phyloP scores from a whole-genome alignment of 129 eudicot species.

The Daucus carota region DNA sequence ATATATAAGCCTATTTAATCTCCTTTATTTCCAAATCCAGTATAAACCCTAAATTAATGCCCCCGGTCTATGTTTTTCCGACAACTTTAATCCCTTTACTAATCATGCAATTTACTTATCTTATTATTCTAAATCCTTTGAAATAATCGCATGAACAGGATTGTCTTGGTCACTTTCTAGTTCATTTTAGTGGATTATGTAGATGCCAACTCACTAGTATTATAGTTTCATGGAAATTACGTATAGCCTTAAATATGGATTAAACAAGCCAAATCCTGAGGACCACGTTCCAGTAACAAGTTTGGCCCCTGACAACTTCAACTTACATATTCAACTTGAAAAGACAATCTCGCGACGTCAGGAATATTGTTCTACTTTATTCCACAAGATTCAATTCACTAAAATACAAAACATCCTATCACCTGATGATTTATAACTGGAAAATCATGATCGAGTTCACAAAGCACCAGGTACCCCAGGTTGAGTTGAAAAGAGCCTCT shows the following conservation, averaged over 20 bases:
- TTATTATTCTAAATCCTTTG: no score
- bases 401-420: constrained; percentile 2
- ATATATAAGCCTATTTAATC: no score
- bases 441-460: background rate
- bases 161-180: background rate
- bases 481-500: background rate
- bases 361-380: background rate
- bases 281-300: background rate
- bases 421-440: background rate
- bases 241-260: background rate
- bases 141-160: background rate
- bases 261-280: no score
- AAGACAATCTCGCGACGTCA: background rate
- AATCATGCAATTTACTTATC: no score
- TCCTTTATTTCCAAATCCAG: no score
- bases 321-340: background rate
- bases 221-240: background rate
- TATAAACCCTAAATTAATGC: no score
- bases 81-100: no score
- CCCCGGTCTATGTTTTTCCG: no score
- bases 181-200: background rate
- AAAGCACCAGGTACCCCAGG: background rate
- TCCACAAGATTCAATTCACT: background rate
- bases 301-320: background rate
- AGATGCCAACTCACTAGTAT: background rate